Percentiles rank a stretch among this genome's conserved stretches.
Evolutionary conservation across 1,284 basidiomycete genomes (phyloP).

Genomic region (Ustilago loliicola): DNA sequence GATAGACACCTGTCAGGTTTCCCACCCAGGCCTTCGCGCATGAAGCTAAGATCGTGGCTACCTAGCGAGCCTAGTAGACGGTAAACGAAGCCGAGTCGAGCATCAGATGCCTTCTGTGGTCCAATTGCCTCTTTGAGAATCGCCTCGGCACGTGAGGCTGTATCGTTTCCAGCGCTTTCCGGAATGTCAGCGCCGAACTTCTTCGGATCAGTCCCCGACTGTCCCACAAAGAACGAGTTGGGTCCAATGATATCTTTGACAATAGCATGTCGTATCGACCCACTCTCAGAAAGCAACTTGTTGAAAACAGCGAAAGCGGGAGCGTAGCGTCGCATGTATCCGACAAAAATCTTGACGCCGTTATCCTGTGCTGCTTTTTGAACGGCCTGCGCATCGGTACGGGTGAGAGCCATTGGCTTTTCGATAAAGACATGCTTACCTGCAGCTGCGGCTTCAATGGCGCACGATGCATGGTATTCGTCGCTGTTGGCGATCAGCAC

Average conservation of each 20-base stretch:
- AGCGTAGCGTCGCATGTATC: constrained; percentile 72
- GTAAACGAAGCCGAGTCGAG: constrained; percentile 64
- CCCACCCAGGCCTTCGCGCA: constrained; percentile 70
- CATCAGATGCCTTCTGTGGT: constrained; percentile 34
- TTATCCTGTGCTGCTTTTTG: constrained; percentile 30
- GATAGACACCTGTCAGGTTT: constrained; percentile 40
- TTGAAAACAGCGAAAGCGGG: constrained; percentile 70
- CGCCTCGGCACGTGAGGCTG: constrained; percentile 21
- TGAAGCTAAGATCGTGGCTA: constrained; percentile 71
- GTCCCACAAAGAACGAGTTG: constrained; percentile 71
- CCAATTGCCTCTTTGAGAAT: constrained; percentile 59
- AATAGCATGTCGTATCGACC: constrained; percentile 70
- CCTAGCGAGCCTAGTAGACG: constrained; percentile 69
- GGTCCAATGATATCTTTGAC: constrained; percentile 72
- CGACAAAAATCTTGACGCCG: constrained; percentile 68
- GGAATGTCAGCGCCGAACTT: constrained; percentile 66
- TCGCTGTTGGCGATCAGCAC: constrained; percentile 57
- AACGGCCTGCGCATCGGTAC: constrained; percentile 42
- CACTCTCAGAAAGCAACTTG: constrained; percentile 64
- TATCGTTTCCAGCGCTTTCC: constrained; percentile 21
- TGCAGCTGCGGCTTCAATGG: constrained; percentile 45
- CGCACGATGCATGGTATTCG: constrained; percentile 53
- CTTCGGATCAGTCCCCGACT: constrained; percentile 69
- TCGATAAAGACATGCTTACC: constrained; percentile 61
- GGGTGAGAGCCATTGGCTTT: constrained; percentile 60